Percentiles rank a stretch among this genome's conserved stretches.
phyloP scores from a whole-genome alignment of 1,284 basidiomycete species.

The Ustilago vetiveriae region DNA sequence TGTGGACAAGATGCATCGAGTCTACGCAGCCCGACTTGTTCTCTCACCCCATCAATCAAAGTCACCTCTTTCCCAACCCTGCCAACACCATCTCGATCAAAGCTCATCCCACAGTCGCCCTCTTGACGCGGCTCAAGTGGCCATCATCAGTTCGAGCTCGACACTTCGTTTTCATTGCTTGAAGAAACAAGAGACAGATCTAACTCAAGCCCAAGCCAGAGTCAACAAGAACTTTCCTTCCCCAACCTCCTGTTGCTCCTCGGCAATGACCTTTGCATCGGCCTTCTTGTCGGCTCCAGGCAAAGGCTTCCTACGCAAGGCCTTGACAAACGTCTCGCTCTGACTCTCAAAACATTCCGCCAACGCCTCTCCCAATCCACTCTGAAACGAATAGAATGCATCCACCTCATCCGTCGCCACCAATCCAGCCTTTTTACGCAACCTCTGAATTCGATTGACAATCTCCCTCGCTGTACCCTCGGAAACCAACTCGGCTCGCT shows the following conservation, averaged over 20 bases:
- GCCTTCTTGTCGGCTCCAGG: constrained; percentile 65
- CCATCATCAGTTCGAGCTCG: no score
- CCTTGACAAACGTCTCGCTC: constrained; percentile 78
- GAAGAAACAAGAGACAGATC: no score
- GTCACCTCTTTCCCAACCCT: no score
- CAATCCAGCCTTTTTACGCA: constrained; percentile 93
- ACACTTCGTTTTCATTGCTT: no score
- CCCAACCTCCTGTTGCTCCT: constrained; percentile 87
- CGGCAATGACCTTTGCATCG: constrained; percentile 73
- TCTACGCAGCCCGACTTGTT: no score
- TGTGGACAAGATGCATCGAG: no score
- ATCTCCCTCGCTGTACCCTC: constrained; percentile 91
- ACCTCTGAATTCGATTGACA: constrained; percentile 92
- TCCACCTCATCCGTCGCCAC: constrained; percentile 94
- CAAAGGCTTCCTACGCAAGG: constrained; percentile 73
- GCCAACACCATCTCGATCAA: no score
- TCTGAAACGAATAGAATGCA: constrained; percentile 85
- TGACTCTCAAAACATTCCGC: constrained; percentile 78
- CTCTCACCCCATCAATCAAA: no score
- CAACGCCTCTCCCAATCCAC: constrained; percentile 73
- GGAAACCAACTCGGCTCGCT: constrained; percentile 84
- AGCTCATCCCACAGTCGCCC: no score
- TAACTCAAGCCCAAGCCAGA: constrained; percentile 59
- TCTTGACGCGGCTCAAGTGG: no score
- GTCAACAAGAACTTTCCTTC: constrained; percentile 78